These are phyloP conservation scores for Boletus rex-veris DNA, from an alignment of 768 basidiomycete genomes.

Conservation along the genomic window DNA sequence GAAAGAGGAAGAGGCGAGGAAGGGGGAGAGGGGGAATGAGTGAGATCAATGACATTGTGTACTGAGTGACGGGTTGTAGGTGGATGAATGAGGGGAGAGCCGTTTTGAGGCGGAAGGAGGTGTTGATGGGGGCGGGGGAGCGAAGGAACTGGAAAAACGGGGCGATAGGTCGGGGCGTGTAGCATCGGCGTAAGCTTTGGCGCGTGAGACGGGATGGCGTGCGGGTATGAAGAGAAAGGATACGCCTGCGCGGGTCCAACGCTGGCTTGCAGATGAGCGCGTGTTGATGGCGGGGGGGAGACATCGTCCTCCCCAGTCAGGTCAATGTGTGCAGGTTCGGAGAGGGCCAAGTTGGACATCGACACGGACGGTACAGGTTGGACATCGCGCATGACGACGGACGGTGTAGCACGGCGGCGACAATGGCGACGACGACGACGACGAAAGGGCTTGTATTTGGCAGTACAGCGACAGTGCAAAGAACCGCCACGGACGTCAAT, in stretches of 20 bases:
- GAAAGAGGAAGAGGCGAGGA: slow-evolving; percentile 35
- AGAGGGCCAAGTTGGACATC: slow-evolving; percentile 34
- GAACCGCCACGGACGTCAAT: slow-evolving; percentile 14
- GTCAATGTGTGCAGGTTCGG: slow-evolving; percentile 59
- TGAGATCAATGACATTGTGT: slow-evolving; percentile 73
- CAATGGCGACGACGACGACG: not conserved
- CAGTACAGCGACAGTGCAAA: slow-evolving; percentile 13
- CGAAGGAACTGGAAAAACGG: slow-evolving; percentile 49
- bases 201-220: slow-evolving; percentile 23
- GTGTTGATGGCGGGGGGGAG: slow-evolving; percentile 14
- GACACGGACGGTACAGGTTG: slow-evolving; percentile 32
- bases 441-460: not conserved
- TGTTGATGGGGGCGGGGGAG: slow-evolving; percentile 21
- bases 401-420: not conserved
- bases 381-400: slow-evolving; percentile 27
- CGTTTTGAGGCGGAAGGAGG: slow-evolving; percentile 23
- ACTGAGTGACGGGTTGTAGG: slow-evolving; percentile 21
- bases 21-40: slow-evolving; percentile 55
- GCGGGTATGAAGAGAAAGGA: slow-evolving; percentile 22
- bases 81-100: slow-evolving; percentile 22
- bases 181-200: slow-evolving; percentile 23
- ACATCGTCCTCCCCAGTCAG: slow-evolving; percentile 70
- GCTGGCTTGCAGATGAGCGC: slow-evolving; percentile 37
- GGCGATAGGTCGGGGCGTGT: slow-evolving; percentile 39
- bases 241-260: slow-evolving; percentile 38